These are phyloP conservation scores for Wallacemonas sp. DNA, from an alignment of 208 protist species.

Conservation along the genomic window DNA sequence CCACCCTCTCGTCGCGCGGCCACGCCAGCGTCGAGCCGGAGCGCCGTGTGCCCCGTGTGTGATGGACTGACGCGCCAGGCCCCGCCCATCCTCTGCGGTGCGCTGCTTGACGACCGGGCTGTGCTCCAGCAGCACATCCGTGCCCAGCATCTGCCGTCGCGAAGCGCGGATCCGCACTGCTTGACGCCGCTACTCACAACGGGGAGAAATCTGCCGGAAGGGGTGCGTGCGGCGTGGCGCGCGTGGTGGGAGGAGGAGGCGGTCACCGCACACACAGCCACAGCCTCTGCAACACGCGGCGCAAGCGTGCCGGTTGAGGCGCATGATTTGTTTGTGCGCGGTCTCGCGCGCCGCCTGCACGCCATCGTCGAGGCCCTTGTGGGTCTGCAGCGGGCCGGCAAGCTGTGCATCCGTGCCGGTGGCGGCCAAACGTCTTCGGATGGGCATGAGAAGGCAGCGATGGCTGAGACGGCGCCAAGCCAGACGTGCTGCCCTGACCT, in stretches of 20 bases:
- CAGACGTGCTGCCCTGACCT: conserved; percentile 4
- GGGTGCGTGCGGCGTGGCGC: conserved; percentile 6
- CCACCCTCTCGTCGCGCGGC: not conserved
- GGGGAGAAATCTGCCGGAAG: not conserved
- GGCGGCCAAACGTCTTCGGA: too few species aligned
- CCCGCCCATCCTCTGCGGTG: conserved; percentile 33
- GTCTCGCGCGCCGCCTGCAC: conserved; percentile 4
- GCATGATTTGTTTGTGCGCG: not conserved
- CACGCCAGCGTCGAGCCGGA: not conserved
- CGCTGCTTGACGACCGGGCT: conserved; percentile 36
- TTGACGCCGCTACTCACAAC: conserved; percentile 21
- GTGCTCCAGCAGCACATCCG: conserved; percentile 25
- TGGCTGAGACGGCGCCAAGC: not conserved
- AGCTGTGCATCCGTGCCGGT: not conserved
- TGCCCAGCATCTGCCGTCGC: conserved; percentile 13
- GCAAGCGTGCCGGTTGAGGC: not conserved
- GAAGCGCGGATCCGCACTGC: conserved; percentile 20
- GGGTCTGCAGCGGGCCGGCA: not conserved
- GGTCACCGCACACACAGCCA: conserved; percentile 5
- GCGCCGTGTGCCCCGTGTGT: conserved; percentile 38
- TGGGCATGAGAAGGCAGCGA: too few species aligned
- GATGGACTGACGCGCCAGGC: conserved; percentile 30
- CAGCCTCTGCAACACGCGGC: not conserved
- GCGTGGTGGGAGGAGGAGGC: conserved; percentile 18
- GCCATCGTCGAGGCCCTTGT: conserved; percentile 13